These are phyloP conservation scores for Mycena amicta DNA, from an alignment of 768 basidiomycete species.

Conservation along the genomic window DNA sequence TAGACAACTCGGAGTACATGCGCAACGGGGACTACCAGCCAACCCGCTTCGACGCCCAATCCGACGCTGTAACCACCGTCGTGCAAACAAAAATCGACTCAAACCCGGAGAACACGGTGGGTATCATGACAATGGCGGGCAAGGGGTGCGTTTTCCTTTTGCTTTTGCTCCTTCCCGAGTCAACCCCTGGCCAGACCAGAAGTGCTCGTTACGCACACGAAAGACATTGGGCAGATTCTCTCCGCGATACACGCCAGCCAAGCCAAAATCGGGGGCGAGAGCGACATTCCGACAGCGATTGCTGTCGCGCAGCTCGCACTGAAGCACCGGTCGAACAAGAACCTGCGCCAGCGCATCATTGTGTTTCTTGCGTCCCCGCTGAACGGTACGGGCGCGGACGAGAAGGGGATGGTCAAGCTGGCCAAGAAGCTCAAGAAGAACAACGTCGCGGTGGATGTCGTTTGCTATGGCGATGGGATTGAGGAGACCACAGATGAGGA, in stretches of 20 bases:
- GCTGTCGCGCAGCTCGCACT: conserved; percentile 94
- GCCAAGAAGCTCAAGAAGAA: conserved; percentile 99
- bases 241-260: conserved; percentile 72
- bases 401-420: conserved; percentile 80
- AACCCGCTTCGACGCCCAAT: conserved; percentile 86
- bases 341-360: conserved; percentile 92
- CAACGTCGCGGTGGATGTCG: conserved; percentile 92
- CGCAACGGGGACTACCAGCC: conserved; percentile 91
- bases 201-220: conserved; percentile 94
- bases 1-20: conserved; percentile 98
- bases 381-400: conserved; percentile 67
- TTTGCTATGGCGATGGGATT: conserved; percentile 89
- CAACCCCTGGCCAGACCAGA: conserved; percentile 66
- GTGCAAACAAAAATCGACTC: conserved; percentile 93
- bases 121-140: conserved; percentile 97
- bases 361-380: conserved; percentile 92
- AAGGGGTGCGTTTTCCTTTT: conserved; percentile 71
- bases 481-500: conserved; percentile 60
- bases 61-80: conserved; percentile 87
- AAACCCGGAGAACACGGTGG: conserved; percentile 97
- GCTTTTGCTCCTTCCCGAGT: not conserved
- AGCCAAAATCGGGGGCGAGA: conserved; percentile 75
- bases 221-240: conserved; percentile 91
- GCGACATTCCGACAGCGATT: conserved; percentile 89
- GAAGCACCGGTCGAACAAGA: conserved; percentile 98